These are phyloP conservation scores for Persicaria maculosa DNA, from an alignment of 148 eudicot genomes.

Conservation along the genomic window DNA sequence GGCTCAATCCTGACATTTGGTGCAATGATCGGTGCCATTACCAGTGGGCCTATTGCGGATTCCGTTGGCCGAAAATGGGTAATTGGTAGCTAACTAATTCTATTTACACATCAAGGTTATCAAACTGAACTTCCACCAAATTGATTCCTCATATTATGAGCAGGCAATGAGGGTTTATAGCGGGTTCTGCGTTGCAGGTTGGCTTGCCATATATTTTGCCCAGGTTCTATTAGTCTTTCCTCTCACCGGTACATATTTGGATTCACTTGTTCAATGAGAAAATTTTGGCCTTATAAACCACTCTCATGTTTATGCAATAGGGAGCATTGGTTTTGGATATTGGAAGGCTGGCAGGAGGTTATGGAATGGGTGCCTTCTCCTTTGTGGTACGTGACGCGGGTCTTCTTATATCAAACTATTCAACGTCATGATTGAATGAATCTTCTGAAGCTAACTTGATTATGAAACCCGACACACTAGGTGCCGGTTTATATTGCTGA, in stretches of 20 bases:
- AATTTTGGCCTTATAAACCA: not conserved
- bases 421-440: not conserved
- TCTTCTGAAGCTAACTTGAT: not conserved
- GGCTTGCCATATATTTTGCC: slow-evolving; percentile 85
- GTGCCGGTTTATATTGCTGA: slow-evolving; percentile 91
- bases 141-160: slow-evolving; percentile 8
- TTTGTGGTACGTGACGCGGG: slow-evolving; percentile 61
- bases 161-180: slow-evolving; percentile 83
- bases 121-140: not conserved
- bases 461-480: slow-evolving; percentile 22
- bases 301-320: slow-evolving; percentile 21
- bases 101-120: not conserved
- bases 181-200: slow-evolving; percentile 68
- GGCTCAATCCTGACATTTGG: slow-evolving; percentile 89
- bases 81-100: slow-evolving; percentile 12
- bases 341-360: slow-evolving; percentile 90
- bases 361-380: slow-evolving; percentile 95
- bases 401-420: not conserved
- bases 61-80: slow-evolving; percentile 86
- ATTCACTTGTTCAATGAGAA: not conserved
- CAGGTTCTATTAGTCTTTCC: slow-evolving; percentile 33
- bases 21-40: slow-evolving; percentile 93
- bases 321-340: slow-evolving; percentile 51
- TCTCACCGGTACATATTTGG: not conserved
- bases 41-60: slow-evolving; percentile 86